Evolutionary conservation across 1,139 yeast genomes (phyloP), one percentile per base, ranked within the genome.

Genomic region (Hyphopichia khmerensis): DNA sequence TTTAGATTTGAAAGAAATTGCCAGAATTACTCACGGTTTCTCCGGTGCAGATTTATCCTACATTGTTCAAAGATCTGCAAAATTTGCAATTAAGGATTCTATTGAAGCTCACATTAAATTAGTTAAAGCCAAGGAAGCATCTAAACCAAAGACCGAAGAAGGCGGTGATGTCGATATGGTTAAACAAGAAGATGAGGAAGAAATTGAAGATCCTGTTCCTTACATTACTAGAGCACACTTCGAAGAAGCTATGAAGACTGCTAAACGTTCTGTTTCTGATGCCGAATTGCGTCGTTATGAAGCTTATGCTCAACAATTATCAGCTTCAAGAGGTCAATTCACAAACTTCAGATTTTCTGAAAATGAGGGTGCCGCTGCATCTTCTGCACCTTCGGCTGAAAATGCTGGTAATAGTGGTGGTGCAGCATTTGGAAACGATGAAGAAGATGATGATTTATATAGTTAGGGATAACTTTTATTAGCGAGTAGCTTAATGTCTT

Each of bases 181-280:
- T 35, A 62, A 53, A 42, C 60, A 46, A 40, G 75, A 59, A 38
- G 78, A 64, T 40, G 85, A 79, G 50, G 87, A 76, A 48, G 84
- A 79, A 61, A 87, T 76, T 54, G 87, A 80, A 57, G 98, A 93
- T 62, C 93, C 96, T 34, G 99, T 95, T 56, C 99, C 99, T 57
- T 95, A 69, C 67, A 93, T 95, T 59, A 88, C 96, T 33, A 86
- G 87, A 61, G 85, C 85, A 41, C 96, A 90, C 66, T 89, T 95
- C 59, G 96, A 95, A 69, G 99, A 93, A 74, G 99, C 99, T 40
- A 95, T 95, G 99, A 90, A 91, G 82, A 90, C 98, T 1, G 99
- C 99, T 43, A 87, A 90, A 70, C 87, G 98, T 60, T 90, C 97
- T 43, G 99, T 95, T 44, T 84, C 95, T 38, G 99, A 95, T 63